Evolutionary conservation across 2,329 filamentous ascomycete genomes (phyloP).

Genomic region (Sphaceloma murrayae): DNA sequence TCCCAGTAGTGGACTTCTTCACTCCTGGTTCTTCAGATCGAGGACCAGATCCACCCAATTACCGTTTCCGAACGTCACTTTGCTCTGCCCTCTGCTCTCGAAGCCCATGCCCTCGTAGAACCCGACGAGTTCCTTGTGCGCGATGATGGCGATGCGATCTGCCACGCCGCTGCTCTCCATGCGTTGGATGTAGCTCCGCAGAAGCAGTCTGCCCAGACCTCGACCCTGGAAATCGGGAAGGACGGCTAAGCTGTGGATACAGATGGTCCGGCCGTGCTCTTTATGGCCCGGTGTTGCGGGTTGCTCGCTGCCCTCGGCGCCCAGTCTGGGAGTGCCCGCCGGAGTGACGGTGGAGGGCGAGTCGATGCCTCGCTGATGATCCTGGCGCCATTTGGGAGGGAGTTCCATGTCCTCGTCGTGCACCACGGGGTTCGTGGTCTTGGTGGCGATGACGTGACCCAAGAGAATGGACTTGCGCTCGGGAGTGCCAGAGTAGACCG

Average conservation of each 20-base stretch:
- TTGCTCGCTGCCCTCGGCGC: constrained; percentile 18
- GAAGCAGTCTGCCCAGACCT: constrained; percentile 62
- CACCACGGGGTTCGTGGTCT: constrained; percentile 52
- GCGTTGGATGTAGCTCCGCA: constrained; percentile 68
- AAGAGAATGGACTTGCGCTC: constrained; percentile 56
- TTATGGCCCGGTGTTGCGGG: constrained; percentile 54
- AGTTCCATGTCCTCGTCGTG: constrained; percentile 69
- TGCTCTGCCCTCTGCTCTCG: constrained; percentile 56
- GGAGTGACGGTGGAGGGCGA: constrained; percentile 35
- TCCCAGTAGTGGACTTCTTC: background rate
- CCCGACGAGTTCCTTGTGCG: constrained; percentile 60
- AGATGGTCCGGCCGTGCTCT: constrained; percentile 63
- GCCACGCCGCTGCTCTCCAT: constrained; percentile 61
- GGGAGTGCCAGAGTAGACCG: constrained; percentile 52
- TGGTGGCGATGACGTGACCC: constrained; percentile 68
- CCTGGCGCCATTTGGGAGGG: constrained; percentile 54
- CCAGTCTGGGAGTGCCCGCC: background rate
- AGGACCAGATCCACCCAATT: constrained; percentile 75
- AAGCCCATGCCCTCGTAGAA: constrained; percentile 77
- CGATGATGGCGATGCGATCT: constrained; percentile 65
- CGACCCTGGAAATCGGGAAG: constrained; percentile 63
- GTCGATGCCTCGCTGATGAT: constrained; percentile 20
- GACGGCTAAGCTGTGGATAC: constrained; percentile 73
- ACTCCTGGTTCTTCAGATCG: constrained; percentile 12
- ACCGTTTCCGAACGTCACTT: constrained; percentile 64